Evolutionary conservation across 345 rosid species (phyloP).

Genomic region (Odontarrhena argentea): DNA sequence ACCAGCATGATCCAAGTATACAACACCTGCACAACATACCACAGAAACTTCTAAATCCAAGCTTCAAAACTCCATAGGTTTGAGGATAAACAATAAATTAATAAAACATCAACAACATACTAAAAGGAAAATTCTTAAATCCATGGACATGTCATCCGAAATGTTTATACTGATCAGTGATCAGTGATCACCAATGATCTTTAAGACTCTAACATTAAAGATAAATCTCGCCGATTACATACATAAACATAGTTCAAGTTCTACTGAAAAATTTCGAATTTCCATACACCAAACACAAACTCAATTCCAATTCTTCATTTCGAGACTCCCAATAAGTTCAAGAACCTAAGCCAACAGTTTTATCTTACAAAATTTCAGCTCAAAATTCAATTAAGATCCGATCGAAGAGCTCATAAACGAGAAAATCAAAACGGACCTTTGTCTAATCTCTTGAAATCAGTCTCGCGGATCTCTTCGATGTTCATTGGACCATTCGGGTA

Average conservation of each 20-base stretch:
- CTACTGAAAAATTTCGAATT: not conserved
- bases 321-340: not conserved
- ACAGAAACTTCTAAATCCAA: conserved; percentile 13
- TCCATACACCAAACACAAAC: conserved; percentile 13
- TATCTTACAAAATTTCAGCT: not conserved
- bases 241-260: not conserved
- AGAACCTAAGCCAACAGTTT: not conserved
- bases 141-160: not conserved
- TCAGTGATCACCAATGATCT: conserved; percentile 1
- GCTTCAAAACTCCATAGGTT: conserved; percentile 8
- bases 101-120: not conserved
- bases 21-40: conserved; percentile 56
- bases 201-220: not conserved
- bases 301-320: conserved; percentile 10
- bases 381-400: not conserved
- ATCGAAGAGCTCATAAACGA: not conserved
- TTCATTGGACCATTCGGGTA: conserved; percentile 74
- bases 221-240: not conserved
- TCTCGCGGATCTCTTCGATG: conserved; percentile 71
- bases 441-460: conserved; percentile 82
- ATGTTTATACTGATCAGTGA: conserved; percentile 7
- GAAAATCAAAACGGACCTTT: conserved; percentile 38
- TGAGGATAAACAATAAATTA: conserved; percentile 13
- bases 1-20: conserved; percentile 96
- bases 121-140: not conserved